Base-by-base conservation (phyloP, 345 rosid genomes). In the Euphorbia pulcherrima region DNA sequence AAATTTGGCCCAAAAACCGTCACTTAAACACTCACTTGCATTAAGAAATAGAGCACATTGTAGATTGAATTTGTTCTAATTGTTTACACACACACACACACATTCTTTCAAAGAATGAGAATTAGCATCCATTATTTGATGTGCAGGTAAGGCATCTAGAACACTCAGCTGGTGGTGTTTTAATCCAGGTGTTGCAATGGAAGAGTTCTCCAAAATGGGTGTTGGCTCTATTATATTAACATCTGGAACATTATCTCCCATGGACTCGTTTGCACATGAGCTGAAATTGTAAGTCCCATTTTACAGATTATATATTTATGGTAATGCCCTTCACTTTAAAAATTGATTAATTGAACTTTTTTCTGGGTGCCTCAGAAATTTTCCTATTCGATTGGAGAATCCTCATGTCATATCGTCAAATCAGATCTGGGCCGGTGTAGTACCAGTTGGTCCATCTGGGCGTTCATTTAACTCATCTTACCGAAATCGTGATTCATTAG, bases 81-180 rank as follows among this genome's bases (percentile, higher is more conserved):
- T 24, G 51, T 75, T 10, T 8, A n/a, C n/a, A n/a, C n/a, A n/a
- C n/a, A n/a, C n/a, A n/a, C n/a, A n/a, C n/a, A n/a, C n/a, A 0
- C 39, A n/a, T 47, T 62, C 29, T 54, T 10, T 27, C 24, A 28
- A 50, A 29, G 61, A 27, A 63, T 41, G 13, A 48, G 33, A 74
- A 3, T 23, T 24, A 58, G 41, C 46, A 28, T 69, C 24, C 10
- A 48, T 52, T 47, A 18, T 70, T 58, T 50, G 40, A 39, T 63
- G 66, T 89, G 79, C 79, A 91, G 99, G 91, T 72, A 89, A 84
- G 81, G 68, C 81, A 79, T 88, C 90, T 50, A 88, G 99, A 78
- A 87, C 82, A 21, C 86, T 94, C 65, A 85, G 99, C 72, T 94
- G 99, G 97, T 94, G 99, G 99, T 94, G 99, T 81, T 94, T 94